These are phyloP conservation scores for Stylonectria norvegica DNA, from an alignment of 2,329 filamentous ascomycete genomes.

Conservation along the genomic window DNA sequence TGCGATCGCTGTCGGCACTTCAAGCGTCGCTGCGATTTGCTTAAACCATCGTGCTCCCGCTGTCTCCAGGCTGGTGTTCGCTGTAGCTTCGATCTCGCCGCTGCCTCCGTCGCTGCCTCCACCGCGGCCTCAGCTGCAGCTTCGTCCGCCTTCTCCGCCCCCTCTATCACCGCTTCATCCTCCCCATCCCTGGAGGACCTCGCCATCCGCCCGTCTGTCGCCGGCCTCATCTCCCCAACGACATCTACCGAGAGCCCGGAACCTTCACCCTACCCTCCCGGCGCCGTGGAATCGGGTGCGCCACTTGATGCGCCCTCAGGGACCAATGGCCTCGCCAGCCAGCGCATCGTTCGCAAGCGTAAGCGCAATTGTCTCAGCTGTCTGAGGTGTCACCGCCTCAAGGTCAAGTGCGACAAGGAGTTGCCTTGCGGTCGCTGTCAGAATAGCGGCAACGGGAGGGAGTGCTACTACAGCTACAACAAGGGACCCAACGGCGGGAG, in stretches of 20 bases:
- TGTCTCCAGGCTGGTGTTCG: slow-evolving; percentile 32
- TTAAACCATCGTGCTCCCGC: slow-evolving; percentile 34
- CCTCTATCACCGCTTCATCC: slow-evolving; percentile 4
- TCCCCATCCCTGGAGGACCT: slow-evolving; percentile 16
- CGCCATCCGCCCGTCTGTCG: slow-evolving; percentile 10
- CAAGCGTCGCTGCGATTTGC: slow-evolving; percentile 35
- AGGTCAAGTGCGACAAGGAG: slow-evolving; percentile 38
- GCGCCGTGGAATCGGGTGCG: slow-evolving; percentile 8
- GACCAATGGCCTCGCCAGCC: slow-evolving; percentile 4
- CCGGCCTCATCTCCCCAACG: slow-evolving; percentile 30
- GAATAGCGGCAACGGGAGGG: slow-evolving; percentile 32
- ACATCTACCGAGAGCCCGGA: slow-evolving; percentile 29
- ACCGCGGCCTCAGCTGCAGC: slow-evolving; percentile 8
- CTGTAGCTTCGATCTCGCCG: slow-evolving; percentile 31
- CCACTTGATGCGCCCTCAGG: slow-evolving; percentile 4
- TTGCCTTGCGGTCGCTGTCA: slow-evolving; percentile 35
- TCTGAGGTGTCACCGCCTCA: slow-evolving; percentile 35
- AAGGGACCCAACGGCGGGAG: slow-evolving; percentile 35
- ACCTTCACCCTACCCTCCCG: slow-evolving; percentile 10
- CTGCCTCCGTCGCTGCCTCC: slow-evolving; percentile 11
- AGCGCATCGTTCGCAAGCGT: slow-evolving; percentile 32
- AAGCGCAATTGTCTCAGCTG: slow-evolving; percentile 37
- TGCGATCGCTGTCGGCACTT: slow-evolving; percentile 37
- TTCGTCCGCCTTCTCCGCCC: neutral
- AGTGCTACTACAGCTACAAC: slow-evolving; percentile 38